Conservation (phyloP, 768 basidiomycete species). For the Mycena pura region DNA sequence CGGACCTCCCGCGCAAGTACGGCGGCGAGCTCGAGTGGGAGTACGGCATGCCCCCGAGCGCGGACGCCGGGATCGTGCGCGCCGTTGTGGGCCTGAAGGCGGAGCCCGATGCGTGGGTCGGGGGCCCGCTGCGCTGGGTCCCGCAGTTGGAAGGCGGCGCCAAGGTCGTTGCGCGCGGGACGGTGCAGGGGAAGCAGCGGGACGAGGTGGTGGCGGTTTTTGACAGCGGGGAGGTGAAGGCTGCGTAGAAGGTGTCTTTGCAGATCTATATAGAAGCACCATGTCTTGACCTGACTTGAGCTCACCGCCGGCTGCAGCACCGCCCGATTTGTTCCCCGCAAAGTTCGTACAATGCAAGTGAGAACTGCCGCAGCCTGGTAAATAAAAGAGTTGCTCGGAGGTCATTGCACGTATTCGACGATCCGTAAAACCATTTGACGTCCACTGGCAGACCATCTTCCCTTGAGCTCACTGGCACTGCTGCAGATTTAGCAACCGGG, state of each 20-base stretch:
- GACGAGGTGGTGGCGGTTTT: constrained; percentile 17
- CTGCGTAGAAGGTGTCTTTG: neutral
- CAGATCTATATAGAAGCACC: too few relatives aligned
- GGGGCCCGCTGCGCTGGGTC: constrained; percentile 30
- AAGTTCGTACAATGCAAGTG: too few relatives aligned
- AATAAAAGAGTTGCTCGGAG: too few relatives aligned
- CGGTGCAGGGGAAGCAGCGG: constrained; percentile 11
- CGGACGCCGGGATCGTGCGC: constrained; percentile 47
- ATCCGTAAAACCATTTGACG: too few relatives aligned
- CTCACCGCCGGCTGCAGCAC: too few relatives aligned
- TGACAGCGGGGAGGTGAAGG: neutral
- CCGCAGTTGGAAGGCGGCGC: neutral
- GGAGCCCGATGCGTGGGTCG: constrained; percentile 39
- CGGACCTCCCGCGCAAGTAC: constrained; percentile 58
- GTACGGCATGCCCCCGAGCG: constrained; percentile 55
- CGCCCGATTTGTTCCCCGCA: too few relatives aligned
- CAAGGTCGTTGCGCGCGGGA: constrained; percentile 20
- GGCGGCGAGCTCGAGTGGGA: constrained; percentile 62
- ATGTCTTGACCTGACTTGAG: too few relatives aligned
- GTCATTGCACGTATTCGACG: too few relatives aligned
- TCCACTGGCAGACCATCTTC: too few relatives aligned
- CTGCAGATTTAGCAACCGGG: too few relatives aligned
- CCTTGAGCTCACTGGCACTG: too few relatives aligned
- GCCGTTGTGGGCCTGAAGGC: constrained; percentile 44
- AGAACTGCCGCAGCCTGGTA: too few relatives aligned